These are phyloP conservation scores for Akanthomyces dipterigenus DNA, from an alignment of 2,329 filamentous ascomycete species.

Conservation along the genomic window DNA sequence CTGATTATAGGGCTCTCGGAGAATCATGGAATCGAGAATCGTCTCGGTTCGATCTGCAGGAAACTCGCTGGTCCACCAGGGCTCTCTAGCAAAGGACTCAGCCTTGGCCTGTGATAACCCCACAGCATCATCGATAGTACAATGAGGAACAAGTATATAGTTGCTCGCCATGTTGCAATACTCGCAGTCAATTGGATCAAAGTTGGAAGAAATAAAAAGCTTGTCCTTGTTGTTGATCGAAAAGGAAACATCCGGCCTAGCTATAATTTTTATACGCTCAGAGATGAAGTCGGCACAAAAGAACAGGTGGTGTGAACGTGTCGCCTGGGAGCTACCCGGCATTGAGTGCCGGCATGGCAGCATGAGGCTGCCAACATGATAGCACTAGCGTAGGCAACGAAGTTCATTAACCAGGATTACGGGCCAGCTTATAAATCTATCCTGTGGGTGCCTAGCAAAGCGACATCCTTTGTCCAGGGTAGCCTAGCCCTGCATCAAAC, in stretches of 20 bases:
- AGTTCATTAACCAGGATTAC: neutral
- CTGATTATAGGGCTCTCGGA: slow-evolving; percentile 15
- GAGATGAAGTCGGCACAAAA: neutral
- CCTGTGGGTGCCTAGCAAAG: neutral
- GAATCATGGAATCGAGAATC: slow-evolving; percentile 13
- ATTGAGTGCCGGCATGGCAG: neutral
- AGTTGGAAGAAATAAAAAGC: neutral
- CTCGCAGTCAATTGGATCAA: neutral
- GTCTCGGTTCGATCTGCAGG: slow-evolving; percentile 11
- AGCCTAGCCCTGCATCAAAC: neutral
- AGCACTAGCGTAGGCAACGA: neutral
- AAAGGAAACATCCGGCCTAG: neutral
- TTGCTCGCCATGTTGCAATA: neutral
- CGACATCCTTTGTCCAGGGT: neutral
- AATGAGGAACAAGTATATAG: neutral
- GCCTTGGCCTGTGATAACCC: slow-evolving; percentile 16
- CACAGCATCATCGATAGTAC: slow-evolving; percentile 7
- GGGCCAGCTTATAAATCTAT: neutral
- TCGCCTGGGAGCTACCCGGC: neutral
- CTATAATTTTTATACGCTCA: neutral
- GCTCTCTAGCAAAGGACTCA: slow-evolving; percentile 16
- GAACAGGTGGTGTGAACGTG: neutral
- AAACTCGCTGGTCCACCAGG: slow-evolving; percentile 18
- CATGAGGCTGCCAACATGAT: neutral
- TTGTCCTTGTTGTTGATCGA: neutral